A percentile compares a stretch with the other conserved stretches of the same genome.
Conservation (phyloP, 2,329 filamentous ascomycete genomes). For the Torrubiellomyces zombiae region DNA sequence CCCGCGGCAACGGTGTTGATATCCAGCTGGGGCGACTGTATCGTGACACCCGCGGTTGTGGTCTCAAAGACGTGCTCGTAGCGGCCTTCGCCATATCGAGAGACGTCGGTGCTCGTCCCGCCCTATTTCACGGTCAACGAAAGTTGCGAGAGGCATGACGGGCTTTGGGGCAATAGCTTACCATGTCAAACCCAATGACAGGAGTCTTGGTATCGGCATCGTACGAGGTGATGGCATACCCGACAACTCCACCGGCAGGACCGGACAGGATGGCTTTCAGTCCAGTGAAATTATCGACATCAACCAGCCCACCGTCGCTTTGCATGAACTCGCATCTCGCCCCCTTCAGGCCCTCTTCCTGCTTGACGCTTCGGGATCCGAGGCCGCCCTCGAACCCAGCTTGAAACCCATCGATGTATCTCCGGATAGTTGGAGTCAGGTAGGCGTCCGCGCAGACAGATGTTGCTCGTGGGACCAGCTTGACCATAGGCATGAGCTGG, state of each 20-base stretch:
- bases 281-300: conserved; percentile 49
- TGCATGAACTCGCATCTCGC: conserved; percentile 59
- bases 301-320: conserved; percentile 33
- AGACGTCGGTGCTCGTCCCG: conserved; percentile 63
- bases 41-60: conserved; percentile 61
- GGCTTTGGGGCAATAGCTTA: neutral
- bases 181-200: conserved; percentile 59
- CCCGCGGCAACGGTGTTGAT: conserved; percentile 71
- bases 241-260: conserved; percentile 63
- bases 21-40: conserved; percentile 64
- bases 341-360: conserved; percentile 31
- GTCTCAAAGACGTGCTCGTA: conserved; percentile 46
- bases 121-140: too few species aligned
- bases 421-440: conserved; percentile 21
- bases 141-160: neutral
- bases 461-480: conserved; percentile 25
- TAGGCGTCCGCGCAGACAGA: conserved; percentile 27
- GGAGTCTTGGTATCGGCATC: conserved; percentile 49
- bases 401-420: conserved; percentile 18
- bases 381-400: conserved; percentile 19
- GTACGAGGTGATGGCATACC: conserved; percentile 58
- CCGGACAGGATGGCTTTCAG: conserved; percentile 55
- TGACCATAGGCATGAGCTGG: conserved; percentile 24
- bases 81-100: conserved; percentile 36
- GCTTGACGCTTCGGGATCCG: conserved; percentile 45